phyloP scores from a whole-genome alignment of 1,284 basidiomycete species.

The Testicularia cyperi region DNA sequence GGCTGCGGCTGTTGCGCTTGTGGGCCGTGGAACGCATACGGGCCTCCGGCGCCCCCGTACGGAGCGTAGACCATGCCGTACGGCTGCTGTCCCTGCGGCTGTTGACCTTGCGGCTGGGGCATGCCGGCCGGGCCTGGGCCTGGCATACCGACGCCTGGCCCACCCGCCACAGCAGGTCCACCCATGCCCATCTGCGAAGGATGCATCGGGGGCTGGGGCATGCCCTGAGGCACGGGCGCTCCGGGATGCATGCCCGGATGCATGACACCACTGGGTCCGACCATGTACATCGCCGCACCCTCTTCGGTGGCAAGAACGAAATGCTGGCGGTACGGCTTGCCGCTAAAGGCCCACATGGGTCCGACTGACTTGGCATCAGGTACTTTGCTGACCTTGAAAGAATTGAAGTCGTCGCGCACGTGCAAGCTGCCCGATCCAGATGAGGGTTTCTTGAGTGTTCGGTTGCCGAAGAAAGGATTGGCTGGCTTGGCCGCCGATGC shows the following conservation, averaged over 20 bases:
- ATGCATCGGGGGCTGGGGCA: slow-evolving; percentile 20
- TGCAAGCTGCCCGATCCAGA: slow-evolving; percentile 65
- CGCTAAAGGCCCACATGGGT: slow-evolving; percentile 81
- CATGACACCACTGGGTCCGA: slow-evolving; percentile 16
- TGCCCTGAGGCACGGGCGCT: slow-evolving; percentile 17
- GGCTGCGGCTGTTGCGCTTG: slow-evolving; percentile 21
- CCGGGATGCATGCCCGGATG: slow-evolving; percentile 34
- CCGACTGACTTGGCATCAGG: slow-evolving; percentile 72
- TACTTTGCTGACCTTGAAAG: slow-evolving; percentile 82
- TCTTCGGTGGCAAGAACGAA: slow-evolving; percentile 61
- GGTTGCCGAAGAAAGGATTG: slow-evolving; percentile 85
- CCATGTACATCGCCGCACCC: slow-evolving; percentile 22
- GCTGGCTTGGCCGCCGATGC: slow-evolving; percentile 56
- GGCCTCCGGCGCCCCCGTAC: slow-evolving; percentile 31
- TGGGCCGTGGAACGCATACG: slow-evolving; percentile 34
- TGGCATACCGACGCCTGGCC: slow-evolving; percentile 3
- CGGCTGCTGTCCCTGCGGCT: slow-evolving; percentile 31
- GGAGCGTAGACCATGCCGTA: slow-evolving; percentile 43
- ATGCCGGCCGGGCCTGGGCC: slow-evolving; percentile 4
- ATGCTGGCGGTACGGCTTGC: slow-evolving; percentile 78
- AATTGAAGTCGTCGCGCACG: slow-evolving; percentile 90
- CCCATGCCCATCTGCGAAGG: slow-evolving; percentile 23
- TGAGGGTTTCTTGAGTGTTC: slow-evolving; percentile 71
- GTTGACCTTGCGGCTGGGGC: too few species aligned
- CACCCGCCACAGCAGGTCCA: slow-evolving; percentile 5